Percentiles rank a stretch among this genome's conserved stretches.
Conservation (phyloP, 2,329 filamentous ascomycete genomes). For the Xylariaceae sp. region DNA sequence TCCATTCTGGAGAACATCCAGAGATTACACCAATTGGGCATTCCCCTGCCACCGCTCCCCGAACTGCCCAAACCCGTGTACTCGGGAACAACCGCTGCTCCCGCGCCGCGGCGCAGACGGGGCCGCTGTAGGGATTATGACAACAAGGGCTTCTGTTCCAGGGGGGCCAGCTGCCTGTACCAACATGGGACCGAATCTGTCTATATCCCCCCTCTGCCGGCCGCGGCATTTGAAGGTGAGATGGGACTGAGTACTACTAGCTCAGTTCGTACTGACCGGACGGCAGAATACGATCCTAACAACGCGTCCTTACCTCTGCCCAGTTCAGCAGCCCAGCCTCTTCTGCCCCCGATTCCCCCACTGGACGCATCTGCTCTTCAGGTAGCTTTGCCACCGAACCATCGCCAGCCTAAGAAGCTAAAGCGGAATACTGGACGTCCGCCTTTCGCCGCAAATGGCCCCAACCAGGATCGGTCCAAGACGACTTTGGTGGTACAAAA, state of each 20-base stretch:
- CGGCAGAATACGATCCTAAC: constrained; percentile 50
- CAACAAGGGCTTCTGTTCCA: constrained; percentile 62
- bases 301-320: constrained; percentile 33
- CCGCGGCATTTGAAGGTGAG: constrained; percentile 27
- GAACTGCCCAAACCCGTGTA: constrained; percentile 26
- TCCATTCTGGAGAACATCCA: constrained; percentile 56
- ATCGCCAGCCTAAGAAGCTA: constrained; percentile 28
- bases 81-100: constrained; percentile 11
- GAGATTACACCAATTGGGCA: constrained; percentile 52
- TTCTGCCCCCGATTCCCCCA: constrained; percentile 7
- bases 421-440: constrained; percentile 37
- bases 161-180: constrained; percentile 59
- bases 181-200: constrained; percentile 55
- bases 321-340: constrained; percentile 8
- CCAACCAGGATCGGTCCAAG: constrained; percentile 53
- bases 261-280: constrained; percentile 6
- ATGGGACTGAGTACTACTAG: not conserved
- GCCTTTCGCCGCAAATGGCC: constrained; percentile 57
- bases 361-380: constrained; percentile 10
- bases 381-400: constrained; percentile 16
- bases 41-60: constrained; percentile 37
- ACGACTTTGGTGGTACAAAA: constrained; percentile 68
- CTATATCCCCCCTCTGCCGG: constrained; percentile 27
- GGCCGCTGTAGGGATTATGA: constrained; percentile 64
- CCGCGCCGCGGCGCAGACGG: constrained; percentile 27